phyloP scores from a whole-genome alignment of 208 protist genomes.

The Leishmania martiniquensis region DNA sequence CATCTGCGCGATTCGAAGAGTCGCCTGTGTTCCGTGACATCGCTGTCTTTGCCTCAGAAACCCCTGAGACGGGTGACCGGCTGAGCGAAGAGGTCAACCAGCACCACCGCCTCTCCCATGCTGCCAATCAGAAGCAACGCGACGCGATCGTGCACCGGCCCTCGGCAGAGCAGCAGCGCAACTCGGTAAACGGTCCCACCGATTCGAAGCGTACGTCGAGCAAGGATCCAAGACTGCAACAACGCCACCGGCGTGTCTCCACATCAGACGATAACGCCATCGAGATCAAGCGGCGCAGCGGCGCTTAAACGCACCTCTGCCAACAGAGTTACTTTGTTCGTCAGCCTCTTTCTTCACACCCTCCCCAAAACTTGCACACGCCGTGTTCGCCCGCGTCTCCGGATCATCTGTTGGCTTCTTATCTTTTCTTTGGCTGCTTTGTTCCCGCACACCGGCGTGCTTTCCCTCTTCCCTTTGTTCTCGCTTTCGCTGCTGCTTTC shows the following conservation, averaged over 20 bases:
- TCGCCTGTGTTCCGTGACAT: not conserved
- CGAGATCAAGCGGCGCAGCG: conserved; percentile 3
- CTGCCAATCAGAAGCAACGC: not conserved
- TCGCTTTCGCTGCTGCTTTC: too few species aligned
- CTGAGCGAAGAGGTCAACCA: not conserved
- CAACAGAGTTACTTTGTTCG: too few species aligned
- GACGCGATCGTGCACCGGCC: not conserved
- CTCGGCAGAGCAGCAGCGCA: not conserved
- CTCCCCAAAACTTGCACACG: too few species aligned
- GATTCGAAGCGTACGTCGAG: not conserved
- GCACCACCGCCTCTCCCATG: not conserved
- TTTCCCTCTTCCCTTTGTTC: too few species aligned
- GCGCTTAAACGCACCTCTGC: not conserved
- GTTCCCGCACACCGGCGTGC: too few species aligned
- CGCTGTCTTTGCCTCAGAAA: not conserved
- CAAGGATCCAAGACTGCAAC: not conserved
- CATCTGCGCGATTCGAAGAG: not conserved
- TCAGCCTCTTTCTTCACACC: too few species aligned
- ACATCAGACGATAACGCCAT: not conserved
- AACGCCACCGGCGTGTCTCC: conserved; percentile 2
- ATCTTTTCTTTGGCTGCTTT: too few species aligned
- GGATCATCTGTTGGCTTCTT: too few species aligned
- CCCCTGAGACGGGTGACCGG: not conserved
- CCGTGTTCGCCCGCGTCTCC: too few species aligned
- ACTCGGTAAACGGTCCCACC: not conserved